Base-by-base conservation (phyloP, 805 yeast genomes). In the Starmerella roubikii region DNA sequence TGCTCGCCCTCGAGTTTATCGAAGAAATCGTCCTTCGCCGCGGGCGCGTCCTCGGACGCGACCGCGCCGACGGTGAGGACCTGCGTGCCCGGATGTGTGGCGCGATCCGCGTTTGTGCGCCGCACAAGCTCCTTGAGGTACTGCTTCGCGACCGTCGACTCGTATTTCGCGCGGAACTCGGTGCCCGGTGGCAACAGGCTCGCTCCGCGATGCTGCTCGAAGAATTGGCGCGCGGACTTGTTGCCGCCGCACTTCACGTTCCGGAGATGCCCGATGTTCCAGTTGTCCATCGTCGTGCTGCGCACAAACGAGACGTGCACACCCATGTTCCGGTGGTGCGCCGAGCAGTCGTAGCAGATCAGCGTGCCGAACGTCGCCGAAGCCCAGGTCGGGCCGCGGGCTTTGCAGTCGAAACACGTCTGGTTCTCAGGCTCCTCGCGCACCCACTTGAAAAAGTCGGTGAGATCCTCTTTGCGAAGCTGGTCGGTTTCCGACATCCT, bases 311-410 rank as follows among this genome's bases (percentile, higher is more conserved):
- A 74, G 53, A 91, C 78, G 59, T 91, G 98, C 28, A 86, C 96
- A 43, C 98, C 98, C 62, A 91, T 62, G 59, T 85, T 85, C 60
- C 98, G 74, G 65, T 91, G 98, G 37, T 80, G 84, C 3, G 97
- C 86, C 38, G 94, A 81, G 60, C 98, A 91, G 59, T 91, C 94
- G 44, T 86, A 69, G 65, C 98, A 91, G 42, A 91, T 64, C 57
- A 86, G 72, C 37, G 86, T 81, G 40, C 96, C 98, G 60, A 83
- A 88, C 12, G 97, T 94, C 39, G 88, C 85, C 12, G 97, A 88
- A 3, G 98, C 83, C 98, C 98, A 91, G 0, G 97, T 84, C 27
- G 98, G 97, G 58, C 86, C 86, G 56, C 81, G 84, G 52, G 86
- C 81, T 38, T 79, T 72, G 61, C 98, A 91, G 58, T 91, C 98